Base-by-base conservation (phyloP, 208 protist genomes). In the Trypanosoma mega region DNA sequence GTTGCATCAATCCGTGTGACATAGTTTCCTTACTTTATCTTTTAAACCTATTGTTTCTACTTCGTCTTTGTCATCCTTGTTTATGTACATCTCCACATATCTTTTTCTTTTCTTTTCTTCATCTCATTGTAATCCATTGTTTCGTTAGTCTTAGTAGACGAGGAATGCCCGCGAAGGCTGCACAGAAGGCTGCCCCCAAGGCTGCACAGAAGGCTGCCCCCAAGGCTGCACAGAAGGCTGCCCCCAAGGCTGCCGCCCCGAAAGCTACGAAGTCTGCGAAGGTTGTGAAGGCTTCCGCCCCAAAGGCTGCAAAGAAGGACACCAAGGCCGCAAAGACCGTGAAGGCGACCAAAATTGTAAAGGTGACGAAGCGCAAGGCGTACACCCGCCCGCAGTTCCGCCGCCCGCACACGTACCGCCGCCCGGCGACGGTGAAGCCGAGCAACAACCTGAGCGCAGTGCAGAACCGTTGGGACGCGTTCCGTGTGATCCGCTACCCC, bases 401-500 rank as follows among this genome's bases (percentile, higher is more conserved):
- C 76, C 92, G 97, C 72, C 97, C 97, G 52, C 97, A 98, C 78
- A 99, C 98, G 45, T 95, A 98, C 68, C 80, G 82, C 66, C 82
- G 82, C 45, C 70, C 87, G 18, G 85, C 93, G 27, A 82, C 63
- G 11, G 90, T 91, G 39, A 87, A 92, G 80, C 98, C 97, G 75
- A 89, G 87, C 71, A 97, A 96, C 77, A 87, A 80, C 41, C 82
- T 94, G 45, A 93, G 75, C 24, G 86, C 91, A 47, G 75, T 91
- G 30, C 60, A 75, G 68, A 81, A 82, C 74, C 93, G 95, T 74
- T 50, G 75, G 21, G 68, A 83, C 51, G 67, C 93, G 46, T 99
- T 95, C 86, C 62, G 77, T 62, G 72, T 99, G 67, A 87, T 99
- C 70, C 90, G 97, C 76, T 97, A 97, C 87, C 99, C 99, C 29